Evolutionary conservation across 306 rosid genomes (phyloP).

Genomic region (Fragaria nilgerrensis): DNA sequence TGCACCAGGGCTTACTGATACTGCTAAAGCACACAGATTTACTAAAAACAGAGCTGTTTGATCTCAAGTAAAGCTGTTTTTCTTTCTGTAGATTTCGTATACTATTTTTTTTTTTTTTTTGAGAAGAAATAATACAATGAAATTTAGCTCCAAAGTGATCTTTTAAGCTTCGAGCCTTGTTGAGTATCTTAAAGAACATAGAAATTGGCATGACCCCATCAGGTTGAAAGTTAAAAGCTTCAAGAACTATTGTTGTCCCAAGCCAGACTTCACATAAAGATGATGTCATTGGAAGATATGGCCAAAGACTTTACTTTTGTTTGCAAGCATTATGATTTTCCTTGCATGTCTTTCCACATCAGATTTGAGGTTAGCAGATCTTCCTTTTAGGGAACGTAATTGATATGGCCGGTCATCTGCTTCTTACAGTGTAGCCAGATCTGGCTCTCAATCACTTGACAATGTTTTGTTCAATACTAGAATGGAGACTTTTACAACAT

Average conservation of each 20-base stretch:
- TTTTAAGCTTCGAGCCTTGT: constrained; percentile 7
- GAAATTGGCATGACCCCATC: background rate
- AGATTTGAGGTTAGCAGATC: background rate
- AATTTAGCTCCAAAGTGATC: background rate
- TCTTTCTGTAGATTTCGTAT: background rate
- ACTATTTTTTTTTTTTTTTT: too few relatives aligned
- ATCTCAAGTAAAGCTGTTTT: background rate
- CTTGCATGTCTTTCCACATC: background rate
- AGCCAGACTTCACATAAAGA: background rate
- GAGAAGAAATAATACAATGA: background rate
- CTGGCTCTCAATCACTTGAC: background rate
- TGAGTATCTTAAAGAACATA: background rate
- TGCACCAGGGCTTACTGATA: background rate
- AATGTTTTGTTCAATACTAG: background rate
- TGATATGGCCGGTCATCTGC: background rate
- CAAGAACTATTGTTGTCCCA: background rate
- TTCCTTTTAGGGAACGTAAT: background rate
- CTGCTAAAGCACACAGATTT: background rate
- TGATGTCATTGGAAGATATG: background rate
- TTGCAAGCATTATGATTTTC: background rate
- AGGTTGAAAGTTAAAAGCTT: background rate
- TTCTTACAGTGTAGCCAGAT: background rate
- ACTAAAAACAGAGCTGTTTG: background rate
- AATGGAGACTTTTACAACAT: background rate
- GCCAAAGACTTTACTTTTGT: background rate